Conservation (phyloP, 345 rosid genomes). For the Ceriops tagal region DNA sequence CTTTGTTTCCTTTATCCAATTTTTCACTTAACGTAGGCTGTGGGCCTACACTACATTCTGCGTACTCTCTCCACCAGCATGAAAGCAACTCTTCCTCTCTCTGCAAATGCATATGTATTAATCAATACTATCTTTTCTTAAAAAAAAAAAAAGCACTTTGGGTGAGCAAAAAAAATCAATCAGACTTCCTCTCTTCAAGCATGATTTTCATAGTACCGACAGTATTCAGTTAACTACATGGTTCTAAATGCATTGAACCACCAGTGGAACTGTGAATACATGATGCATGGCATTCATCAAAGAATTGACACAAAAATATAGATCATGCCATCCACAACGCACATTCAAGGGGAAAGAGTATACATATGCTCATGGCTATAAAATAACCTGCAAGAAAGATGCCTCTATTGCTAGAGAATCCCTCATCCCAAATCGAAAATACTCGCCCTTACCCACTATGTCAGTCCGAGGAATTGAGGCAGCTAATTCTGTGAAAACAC, state of each 20-base stretch:
- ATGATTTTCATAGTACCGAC: too few relatives aligned
- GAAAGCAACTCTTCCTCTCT: conserved; percentile 94
- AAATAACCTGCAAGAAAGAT: conserved; percentile 79
- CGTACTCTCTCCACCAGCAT: conserved; percentile 96
- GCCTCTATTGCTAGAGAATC: conserved; percentile 99
- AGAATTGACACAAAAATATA: neutral
- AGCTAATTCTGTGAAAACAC: conserved; percentile 56
- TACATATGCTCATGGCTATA: neutral
- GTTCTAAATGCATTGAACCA: too few relatives aligned
- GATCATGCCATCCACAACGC: neutral
- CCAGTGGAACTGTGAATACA: too few relatives aligned
- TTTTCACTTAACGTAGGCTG: conserved; percentile 13
- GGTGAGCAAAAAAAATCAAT: neutral
- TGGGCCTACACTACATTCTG: conserved; percentile 98
- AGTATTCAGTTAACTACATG: too few relatives aligned
- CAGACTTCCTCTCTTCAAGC: neutral
- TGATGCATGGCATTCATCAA: too few relatives aligned
- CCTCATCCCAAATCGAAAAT: conserved; percentile 91
- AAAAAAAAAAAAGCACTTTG: neutral
- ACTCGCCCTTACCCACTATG: conserved; percentile 84
- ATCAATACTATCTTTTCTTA: neutral
- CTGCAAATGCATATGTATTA: conserved; percentile 35
- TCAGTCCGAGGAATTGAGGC: conserved; percentile 82
- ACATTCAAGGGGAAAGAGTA: conserved; percentile 12
- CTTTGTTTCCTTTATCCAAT: conserved; percentile 27